These are phyloP conservation scores for Taphrina confusa DNA, from an alignment of 1,139 yeast genomes.

Conservation along the genomic window DNA sequence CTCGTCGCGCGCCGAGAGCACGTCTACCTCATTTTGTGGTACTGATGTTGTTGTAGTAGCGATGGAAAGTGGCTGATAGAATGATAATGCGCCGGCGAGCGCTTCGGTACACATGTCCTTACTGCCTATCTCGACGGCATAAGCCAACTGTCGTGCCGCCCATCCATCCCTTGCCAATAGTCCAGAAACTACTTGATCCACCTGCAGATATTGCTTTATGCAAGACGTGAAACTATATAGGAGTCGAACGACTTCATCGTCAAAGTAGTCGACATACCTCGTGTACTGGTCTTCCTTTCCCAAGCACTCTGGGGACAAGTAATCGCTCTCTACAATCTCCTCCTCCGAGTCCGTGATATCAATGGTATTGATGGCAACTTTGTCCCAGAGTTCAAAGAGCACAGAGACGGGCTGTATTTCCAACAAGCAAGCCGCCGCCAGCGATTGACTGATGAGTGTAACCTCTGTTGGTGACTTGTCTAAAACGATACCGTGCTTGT, in stretches of 20 bases:
- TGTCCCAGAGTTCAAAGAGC: constrained; percentile 30
- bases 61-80: not conserved
- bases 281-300: constrained; percentile 7
- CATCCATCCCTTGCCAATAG: constrained; percentile 17
- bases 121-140: constrained; percentile 17
- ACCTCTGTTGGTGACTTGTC: not conserved
- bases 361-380: constrained; percentile 2
- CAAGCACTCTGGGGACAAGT: not conserved
- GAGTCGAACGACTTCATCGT: constrained; percentile 26
- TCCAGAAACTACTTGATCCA: constrained; percentile 14
- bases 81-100: constrained; percentile 22
- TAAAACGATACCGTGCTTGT: constrained; percentile 2
- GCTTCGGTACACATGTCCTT: constrained; percentile 33
- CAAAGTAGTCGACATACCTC: constrained; percentile 27
- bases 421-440: constrained; percentile 19
- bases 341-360: constrained; percentile 21
- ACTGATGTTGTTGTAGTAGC: not conserved
- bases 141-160: constrained; percentile 20
- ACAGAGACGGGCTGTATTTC: constrained; percentile 19
- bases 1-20: not conserved
- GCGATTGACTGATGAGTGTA: constrained; percentile 2
- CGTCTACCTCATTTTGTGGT: not conserved
- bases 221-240: not conserved
- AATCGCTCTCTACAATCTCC: constrained; percentile 26
- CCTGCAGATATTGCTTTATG: constrained; percentile 6